Percentiles rank a stretch among this genome's conserved stretches.
Conservation (phyloP, 208 protist genomes). For the Trypanosoma brucei region DNA sequence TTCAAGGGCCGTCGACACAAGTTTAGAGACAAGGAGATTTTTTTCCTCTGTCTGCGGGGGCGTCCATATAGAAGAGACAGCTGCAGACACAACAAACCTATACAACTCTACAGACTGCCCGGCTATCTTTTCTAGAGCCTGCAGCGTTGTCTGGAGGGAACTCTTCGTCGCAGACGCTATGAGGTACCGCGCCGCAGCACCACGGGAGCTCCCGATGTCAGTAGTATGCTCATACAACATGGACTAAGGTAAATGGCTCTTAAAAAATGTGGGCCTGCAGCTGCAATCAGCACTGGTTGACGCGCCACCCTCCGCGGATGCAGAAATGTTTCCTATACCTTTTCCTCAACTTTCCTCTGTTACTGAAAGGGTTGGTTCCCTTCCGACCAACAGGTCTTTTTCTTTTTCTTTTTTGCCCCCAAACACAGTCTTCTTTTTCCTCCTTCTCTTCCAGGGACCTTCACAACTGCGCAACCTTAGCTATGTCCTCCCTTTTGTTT, state of each 20-base stretch:
- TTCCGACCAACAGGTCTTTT: neutral
- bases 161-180: constrained; percentile 63
- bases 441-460: neutral
- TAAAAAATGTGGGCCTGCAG: neutral
- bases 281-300: no score
- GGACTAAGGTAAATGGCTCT: neutral
- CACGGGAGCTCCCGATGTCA: constrained; percentile 64
- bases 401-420: neutral
- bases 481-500: constrained; percentile 3
- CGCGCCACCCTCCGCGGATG: no score
- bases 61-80: constrained; percentile 28
- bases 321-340: neutral
- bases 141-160: constrained; percentile 65
- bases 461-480: neutral
- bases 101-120: constrained; percentile 44
- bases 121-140: constrained; percentile 64
- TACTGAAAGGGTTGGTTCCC: neutral
- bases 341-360: neutral
- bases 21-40: constrained; percentile 36
- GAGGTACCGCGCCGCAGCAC: constrained; percentile 70
- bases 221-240: constrained; percentile 79
- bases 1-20: constrained; percentile 60
- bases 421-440: constrained; percentile 3
- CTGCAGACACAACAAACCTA: constrained; percentile 51
- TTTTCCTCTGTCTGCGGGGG: constrained; percentile 28